A percentile compares a stretch with the other conserved stretches of the same genome.
Conservation (phyloP, 2,329 filamentous ascomycete genomes). For the Aspergillus brunneoviolaceus region DNA sequence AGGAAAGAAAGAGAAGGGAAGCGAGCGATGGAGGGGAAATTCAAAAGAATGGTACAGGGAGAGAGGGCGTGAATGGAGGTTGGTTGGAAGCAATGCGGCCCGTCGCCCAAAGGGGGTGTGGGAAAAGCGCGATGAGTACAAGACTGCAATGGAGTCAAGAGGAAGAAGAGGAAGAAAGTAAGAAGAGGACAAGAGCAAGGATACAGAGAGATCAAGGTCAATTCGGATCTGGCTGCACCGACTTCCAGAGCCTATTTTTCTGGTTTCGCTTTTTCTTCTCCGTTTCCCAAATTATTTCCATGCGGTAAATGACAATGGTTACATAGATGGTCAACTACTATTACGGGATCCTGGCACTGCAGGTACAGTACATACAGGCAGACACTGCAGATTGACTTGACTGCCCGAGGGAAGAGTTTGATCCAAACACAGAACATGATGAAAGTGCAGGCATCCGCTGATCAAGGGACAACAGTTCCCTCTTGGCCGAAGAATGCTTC, state of each 20-base stretch:
- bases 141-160: neutral
- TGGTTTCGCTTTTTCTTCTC: too few relatives aligned
- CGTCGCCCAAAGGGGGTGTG: constrained; percentile 1
- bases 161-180: constrained; percentile 1
- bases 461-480: neutral
- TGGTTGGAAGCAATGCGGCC: neutral
- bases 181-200: constrained; percentile 6
- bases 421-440: neutral
- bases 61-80: neutral
- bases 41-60: neutral
- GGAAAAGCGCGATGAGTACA: neutral
- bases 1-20: neutral
- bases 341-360: neutral
- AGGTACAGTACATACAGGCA: neutral
- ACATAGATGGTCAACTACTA: constrained; percentile 1
- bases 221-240: neutral
- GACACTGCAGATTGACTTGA: neutral
- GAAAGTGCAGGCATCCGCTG: neutral
- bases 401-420: neutral
- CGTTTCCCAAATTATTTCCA: too few relatives aligned
- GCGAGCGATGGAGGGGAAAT: neutral
- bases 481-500: constrained; percentile 1
- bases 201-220: neutral
- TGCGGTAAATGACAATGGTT: neutral
- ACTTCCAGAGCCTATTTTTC: neutral